Evolutionary conservation across 2,329 filamentous ascomycete genomes (phyloP).

Genomic region (Microsporum canis): DNA sequence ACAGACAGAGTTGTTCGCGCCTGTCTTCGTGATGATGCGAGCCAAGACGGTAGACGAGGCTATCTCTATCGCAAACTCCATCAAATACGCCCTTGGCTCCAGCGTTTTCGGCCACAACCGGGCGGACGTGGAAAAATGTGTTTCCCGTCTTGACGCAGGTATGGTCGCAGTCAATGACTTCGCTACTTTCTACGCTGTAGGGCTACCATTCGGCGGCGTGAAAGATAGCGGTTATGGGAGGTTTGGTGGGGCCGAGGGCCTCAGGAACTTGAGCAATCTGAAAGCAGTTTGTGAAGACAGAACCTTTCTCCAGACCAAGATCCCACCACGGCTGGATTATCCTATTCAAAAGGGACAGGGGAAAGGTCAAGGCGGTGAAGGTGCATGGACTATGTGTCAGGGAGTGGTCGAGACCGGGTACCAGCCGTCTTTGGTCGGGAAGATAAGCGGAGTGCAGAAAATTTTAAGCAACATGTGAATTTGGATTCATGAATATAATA

Average conservation of each 20-base stretch:
- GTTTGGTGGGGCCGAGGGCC: slow-evolving; percentile 82
- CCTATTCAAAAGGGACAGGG: slow-evolving; percentile 56
- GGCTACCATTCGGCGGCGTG: slow-evolving; percentile 88
- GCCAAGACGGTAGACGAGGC: slow-evolving; percentile 55
- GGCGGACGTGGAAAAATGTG: slow-evolving; percentile 51
- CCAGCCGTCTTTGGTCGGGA: slow-evolving; percentile 33
- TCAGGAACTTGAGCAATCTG: slow-evolving; percentile 71
- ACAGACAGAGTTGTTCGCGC: slow-evolving; percentile 83
- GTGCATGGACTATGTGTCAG: slow-evolving; percentile 49
- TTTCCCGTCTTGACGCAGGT: slow-evolving; percentile 60
- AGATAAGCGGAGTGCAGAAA: slow-evolving; percentile 27
- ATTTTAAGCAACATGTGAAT: slow-evolving; percentile 30
- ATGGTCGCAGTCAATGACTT: slow-evolving; percentile 98
- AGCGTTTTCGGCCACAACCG: slow-evolving; percentile 70
- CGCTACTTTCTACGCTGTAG: slow-evolving; percentile 81
- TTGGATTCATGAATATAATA: background rate
- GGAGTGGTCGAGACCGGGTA: slow-evolving; percentile 38
- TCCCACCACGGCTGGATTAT: slow-evolving; percentile 71
- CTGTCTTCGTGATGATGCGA: slow-evolving; percentile 76
- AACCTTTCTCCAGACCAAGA: slow-evolving; percentile 54
- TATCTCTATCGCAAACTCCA: slow-evolving; percentile 70
- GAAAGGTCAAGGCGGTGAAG: slow-evolving; percentile 42
- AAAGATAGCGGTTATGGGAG: slow-evolving; percentile 82
- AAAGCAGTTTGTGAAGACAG: slow-evolving; percentile 79
- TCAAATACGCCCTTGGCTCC: slow-evolving; percentile 74